Evolutionary conservation across 306 rosid genomes (phyloP).

Genomic region (Trifolium subterraneum): DNA sequence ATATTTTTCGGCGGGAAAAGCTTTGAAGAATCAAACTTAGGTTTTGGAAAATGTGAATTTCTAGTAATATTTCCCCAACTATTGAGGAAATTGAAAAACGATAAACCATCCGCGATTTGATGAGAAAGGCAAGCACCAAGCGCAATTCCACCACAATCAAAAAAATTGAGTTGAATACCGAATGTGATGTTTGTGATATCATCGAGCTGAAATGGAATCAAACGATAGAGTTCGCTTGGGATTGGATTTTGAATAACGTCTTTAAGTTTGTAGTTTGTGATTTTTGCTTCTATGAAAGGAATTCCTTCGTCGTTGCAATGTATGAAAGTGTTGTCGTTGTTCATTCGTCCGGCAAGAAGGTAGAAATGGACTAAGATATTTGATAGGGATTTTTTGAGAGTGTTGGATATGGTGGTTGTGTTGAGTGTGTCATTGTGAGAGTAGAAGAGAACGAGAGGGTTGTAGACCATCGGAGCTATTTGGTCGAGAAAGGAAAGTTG

Average conservation of each 20-base stretch:
- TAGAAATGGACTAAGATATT: conserved; percentile 46
- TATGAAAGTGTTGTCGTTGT: conserved; percentile 26
- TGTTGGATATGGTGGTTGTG: conserved; percentile 29
- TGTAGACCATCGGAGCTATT: conserved; percentile 48
- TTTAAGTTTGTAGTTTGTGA: conserved; percentile 37
- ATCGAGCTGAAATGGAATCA: conserved; percentile 56
- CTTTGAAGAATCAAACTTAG: conserved; percentile 50
- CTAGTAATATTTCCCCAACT: conserved; percentile 53
- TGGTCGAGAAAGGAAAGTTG: conserved; percentile 66
- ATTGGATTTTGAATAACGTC: conserved; percentile 48
- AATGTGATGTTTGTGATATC: conserved; percentile 44
- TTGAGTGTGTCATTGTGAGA: background rate
- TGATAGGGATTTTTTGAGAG: conserved; percentile 59
- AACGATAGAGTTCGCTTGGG: conserved; percentile 50
- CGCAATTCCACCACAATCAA: conserved; percentile 63
- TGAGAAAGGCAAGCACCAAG: conserved; percentile 62
- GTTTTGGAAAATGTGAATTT: conserved; percentile 7
- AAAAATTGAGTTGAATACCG: conserved; percentile 61
- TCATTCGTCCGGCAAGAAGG: conserved; percentile 56
- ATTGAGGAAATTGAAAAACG: conserved; percentile 49
- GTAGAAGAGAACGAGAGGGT: conserved; percentile 51
- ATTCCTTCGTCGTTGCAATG: conserved; percentile 61
- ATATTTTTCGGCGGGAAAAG: conserved; percentile 62
- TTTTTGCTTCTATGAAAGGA: conserved; percentile 52
- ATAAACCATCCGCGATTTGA: conserved; percentile 58